These are phyloP conservation scores for Botryotinia calthae DNA, from an alignment of 2,329 filamentous ascomycete genomes.

Conservation along the genomic window DNA sequence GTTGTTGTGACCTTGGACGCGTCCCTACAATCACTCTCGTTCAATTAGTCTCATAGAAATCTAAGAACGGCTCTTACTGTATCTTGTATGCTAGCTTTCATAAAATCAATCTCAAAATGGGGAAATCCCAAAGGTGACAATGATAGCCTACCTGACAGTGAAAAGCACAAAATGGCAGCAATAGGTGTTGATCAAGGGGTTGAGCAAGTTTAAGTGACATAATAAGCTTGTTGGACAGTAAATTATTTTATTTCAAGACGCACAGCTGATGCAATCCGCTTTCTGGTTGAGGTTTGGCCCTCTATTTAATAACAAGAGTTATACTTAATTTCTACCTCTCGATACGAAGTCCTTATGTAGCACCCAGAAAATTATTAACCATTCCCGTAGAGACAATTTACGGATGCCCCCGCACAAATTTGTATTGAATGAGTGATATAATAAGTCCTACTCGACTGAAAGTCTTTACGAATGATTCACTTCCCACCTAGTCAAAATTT, in stretches of 20 bases:
- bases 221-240: not conserved
- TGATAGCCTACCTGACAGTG: not conserved
- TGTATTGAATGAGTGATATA: not conserved
- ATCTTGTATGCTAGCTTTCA: not conserved
- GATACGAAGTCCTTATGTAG: not conserved
- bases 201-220: not conserved
- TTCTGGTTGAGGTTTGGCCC: not conserved
- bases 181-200: accelerated
- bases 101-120: not conserved
- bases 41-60: too few species aligned
- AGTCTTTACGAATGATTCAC: not conserved
- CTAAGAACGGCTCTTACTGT: not conserved
- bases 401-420: accelerated
- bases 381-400: not conserved
- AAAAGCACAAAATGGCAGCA: not conserved
- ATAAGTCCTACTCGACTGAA: not conserved
- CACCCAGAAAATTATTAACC: accelerated
- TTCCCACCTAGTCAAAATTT: not conserved
- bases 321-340: not conserved
- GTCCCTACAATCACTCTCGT: too few species aligned
- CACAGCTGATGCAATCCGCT: not conserved
- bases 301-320: too few species aligned
- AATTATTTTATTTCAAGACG: accelerated
- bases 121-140: not conserved
- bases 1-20: too few species aligned